Base-by-base conservation (phyloP, 768 basidiomycete genomes). In the Trametes coccinea region DNA sequence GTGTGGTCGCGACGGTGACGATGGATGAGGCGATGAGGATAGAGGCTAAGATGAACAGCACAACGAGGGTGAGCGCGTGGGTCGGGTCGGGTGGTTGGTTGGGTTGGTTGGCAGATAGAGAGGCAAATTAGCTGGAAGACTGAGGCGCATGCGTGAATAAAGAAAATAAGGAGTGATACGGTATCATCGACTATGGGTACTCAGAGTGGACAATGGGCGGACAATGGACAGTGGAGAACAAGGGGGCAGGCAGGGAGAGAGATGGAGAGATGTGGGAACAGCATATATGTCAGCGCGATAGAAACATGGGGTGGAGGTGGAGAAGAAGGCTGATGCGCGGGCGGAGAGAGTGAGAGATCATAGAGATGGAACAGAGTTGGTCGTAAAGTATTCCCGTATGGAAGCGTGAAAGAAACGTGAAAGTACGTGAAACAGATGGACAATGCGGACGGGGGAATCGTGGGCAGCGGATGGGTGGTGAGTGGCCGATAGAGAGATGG, bases 171-270 rank as follows among this genome's bases (percentile, higher is more conserved):
- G 67, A 66, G 70, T 69, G 68, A 67, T 72, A 72, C 69, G 71
- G 71, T 72, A 72, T 72, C 71, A 58, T 71, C 65, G 54, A 62
- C 61, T 64, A 67, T 64, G 68, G 70, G 67, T 69, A 70, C 68
- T 69, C 64, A 47, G 64, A 69, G 34, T 37, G 11, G 68, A 65
- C 65, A 69, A 62, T 64, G 65, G 61, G 34, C 2, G 11, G 68
- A 65, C 65, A 69, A 62, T 64, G 65, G 61, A 63, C 62, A 63
- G 49, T 53, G 51, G 49, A 63, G 52, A 40, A 51, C 53, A 55
- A 46, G 48, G 44, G 39, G 46, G 55, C 56, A 59, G 17, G 41
- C 22, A 22, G 22, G 48, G 50, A 49, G 60, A 56, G 37, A 50
- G 47, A 30, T 37, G 30, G 55, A 37, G 40, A 17, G 40, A 40